These are phyloP conservation scores for Cerioporus squamosus DNA, from an alignment of 1,284 basidiomycete species.

Conservation along the genomic window DNA sequence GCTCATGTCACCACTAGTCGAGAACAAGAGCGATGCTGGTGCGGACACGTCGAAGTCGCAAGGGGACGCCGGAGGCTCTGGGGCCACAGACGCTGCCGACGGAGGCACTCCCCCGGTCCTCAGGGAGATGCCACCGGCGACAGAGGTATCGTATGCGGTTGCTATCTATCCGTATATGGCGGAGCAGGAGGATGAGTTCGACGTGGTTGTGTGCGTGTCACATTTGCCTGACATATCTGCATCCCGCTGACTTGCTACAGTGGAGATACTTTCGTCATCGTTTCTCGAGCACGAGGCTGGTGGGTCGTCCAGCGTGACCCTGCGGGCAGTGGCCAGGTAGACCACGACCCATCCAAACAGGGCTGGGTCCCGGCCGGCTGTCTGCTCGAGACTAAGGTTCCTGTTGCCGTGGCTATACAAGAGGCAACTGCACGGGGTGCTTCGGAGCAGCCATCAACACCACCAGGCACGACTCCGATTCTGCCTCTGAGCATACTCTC, in stretches of 20 bases:
- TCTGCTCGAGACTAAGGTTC: slow-evolving; percentile 88
- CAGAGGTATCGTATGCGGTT: slow-evolving; percentile 85
- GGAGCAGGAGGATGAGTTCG: slow-evolving; percentile 97
- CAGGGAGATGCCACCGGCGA: slow-evolving; percentile 58
- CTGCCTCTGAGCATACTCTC: slow-evolving; percentile 88
- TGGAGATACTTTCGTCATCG: slow-evolving; percentile 91
- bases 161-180: slow-evolving; percentile 96
- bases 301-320: slow-evolving; percentile 98
- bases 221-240: slow-evolving; percentile 2
- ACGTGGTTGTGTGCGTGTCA: slow-evolving; percentile 87
- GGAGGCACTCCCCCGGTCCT: slow-evolving; percentile 26
- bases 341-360: slow-evolving; percentile 75
- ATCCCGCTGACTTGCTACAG: slow-evolving; percentile 40
- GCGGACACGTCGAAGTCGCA: slow-evolving; percentile 28
- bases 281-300: slow-evolving; percentile 95
- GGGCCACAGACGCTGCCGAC: slow-evolving; percentile 19
- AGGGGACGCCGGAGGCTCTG: slow-evolving; percentile 15
- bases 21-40: slow-evolving; percentile 43
- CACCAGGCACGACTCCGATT: slow-evolving; percentile 68
- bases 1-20: slow-evolving; percentile 61
- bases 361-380: slow-evolving; percentile 94
- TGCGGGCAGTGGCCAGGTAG: slow-evolving; percentile 80
- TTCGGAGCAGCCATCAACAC: slow-evolving; percentile 44
- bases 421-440: slow-evolving; percentile 67
- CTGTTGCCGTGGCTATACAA: slow-evolving; percentile 76